Evolutionary conservation across 257 asterid species (phyloP), one percentile per base, ranked within the genome.

Genomic region (Jaltomata sinuosa): DNA sequence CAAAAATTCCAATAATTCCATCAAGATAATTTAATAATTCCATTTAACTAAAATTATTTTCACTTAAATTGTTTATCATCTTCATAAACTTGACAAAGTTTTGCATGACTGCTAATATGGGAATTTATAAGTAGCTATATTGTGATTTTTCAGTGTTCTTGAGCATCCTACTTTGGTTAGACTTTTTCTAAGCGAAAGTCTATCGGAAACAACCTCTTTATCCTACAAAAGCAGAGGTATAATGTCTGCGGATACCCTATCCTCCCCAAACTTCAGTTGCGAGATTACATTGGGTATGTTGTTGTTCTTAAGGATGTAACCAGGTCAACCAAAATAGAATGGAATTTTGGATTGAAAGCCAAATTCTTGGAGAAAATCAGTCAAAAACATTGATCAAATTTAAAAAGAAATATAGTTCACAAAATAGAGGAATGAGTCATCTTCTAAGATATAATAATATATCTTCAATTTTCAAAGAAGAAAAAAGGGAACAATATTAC

Each of bases 361-460:
- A 69, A 11, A 69, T 19, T 38, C 27, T 34, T 67, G 77, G 6
- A 18, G 42, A 19, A 34, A 68, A 10, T 19, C 16, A 2, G 11
- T 69, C 5, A 65, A 11, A 69, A 38, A 32, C 3, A 34, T 34
- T 32, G n/a, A 16, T 40, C 0, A 38, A 69, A 22, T 38, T 38
- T 38, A 21, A 45, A 32, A 69, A 11, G 21, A 9, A 16, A 11
- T 21, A n/a, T 11, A 11, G 32, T 21, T 11, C 34, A 71, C 3
- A 71, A 36, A 71, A 38, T 80, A 40, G 83, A 59, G 69, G 69
- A 34, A 54, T 80, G 71, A 2, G 71, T 80, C 83, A 80, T 80
- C 50, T 8, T 27, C 21, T 10, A 2, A 21, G 19, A 36, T 36
- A 38, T 53, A 52, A 79, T 34, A 31, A 53, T 54, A 22, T 5